Percentiles rank a stretch among this genome's conserved stretches.
phyloP scores from a whole-genome alignment of 106 monocot genomes.

The Amphibolis antarctica region DNA sequence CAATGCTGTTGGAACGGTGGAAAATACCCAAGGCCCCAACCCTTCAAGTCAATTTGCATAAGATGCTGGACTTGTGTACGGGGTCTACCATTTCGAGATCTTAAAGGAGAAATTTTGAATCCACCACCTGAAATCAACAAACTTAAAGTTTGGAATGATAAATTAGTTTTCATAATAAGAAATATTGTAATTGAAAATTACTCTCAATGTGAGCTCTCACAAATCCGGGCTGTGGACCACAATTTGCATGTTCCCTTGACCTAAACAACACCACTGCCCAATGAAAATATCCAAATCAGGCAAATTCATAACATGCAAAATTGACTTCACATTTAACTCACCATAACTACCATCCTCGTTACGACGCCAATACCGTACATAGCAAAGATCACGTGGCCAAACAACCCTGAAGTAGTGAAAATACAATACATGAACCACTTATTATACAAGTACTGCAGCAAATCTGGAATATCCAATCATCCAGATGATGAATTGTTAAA shows the following conservation, averaged over 20 bases:
- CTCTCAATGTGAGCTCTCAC: constrained; percentile 92
- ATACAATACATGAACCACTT: neutral
- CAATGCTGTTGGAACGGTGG: constrained; percentile 92
- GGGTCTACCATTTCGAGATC: constrained; percentile 58
- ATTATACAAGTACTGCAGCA: no score
- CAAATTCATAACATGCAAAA: neutral
- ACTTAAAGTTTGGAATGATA: neutral
- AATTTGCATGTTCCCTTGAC: constrained; percentile 73
- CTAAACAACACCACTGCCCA: constrained; percentile 80
- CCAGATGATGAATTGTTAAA: no score
- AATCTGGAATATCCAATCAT: no score
- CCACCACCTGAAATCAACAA: constrained; percentile 62
- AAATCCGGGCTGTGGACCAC: constrained; percentile 70
- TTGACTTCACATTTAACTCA: constrained; percentile 5
- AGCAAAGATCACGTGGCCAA: constrained; percentile 98
- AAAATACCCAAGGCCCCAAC: constrained; percentile 76
- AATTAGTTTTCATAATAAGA: neutral
- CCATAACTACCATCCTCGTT: constrained; percentile 99
- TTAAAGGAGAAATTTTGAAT: constrained; percentile 85
- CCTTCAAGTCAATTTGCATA: constrained; percentile 96
- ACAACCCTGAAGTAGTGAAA: constrained; percentile 41
- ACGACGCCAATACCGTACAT: constrained; percentile 91
- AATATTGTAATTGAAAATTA: constrained; percentile 13
- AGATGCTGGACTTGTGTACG: constrained; percentile 91
- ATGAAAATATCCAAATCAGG: constrained; percentile 9